Base-by-base conservation (phyloP, 2,329 filamentous ascomycete species). In the Fusarium hostae region DNA sequence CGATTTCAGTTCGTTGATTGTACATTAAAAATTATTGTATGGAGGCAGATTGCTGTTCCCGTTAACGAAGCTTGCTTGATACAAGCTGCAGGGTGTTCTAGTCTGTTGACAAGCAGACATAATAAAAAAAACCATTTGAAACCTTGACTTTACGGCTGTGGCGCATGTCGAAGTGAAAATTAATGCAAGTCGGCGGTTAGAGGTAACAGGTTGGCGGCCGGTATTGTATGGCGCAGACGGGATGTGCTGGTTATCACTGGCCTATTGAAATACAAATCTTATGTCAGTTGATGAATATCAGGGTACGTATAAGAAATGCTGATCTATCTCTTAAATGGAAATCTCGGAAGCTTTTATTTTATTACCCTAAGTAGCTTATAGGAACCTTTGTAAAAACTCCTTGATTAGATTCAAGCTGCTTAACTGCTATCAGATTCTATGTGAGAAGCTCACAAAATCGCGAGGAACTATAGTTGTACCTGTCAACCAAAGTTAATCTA, bases 71-170 rank as follows among this genome's bases (percentile, higher is more conserved):
- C 48, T 70, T 59, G 57, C 34, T 56, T 45, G 62, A 50, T 40
- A 65, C 37, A 22, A 56, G 48, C 56, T 34, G 41, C 50, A 65
- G 35, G 52, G 70, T 59, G 45, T 67, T 59, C 35, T 41, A 55
- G 54, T 51, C 45, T 54, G 35, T 35, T 30, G 32, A 39, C 44
- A 57, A 45, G 56, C 60, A 70, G 57, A 20, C 22, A 66, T 37
- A 13, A 51, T 51, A 70, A 59, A 55, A 52, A 37, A 24, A 52
- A 37, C n/a, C 24, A 51, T 51, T 39, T 30, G 18, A 47, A 37
- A 26, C 10, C 39, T 10, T 26, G 8, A 12, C 32, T 37, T 34
- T 26, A 44, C 20, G 22, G 34, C 6, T 66, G 35, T 54, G 45
- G 35, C 32, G 18, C 20, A 51, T 26, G 11, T 39, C 13, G 10